Evolutionary conservation across 306 rosid genomes (phyloP).

Genomic region (Trichosanthes truncata): DNA sequence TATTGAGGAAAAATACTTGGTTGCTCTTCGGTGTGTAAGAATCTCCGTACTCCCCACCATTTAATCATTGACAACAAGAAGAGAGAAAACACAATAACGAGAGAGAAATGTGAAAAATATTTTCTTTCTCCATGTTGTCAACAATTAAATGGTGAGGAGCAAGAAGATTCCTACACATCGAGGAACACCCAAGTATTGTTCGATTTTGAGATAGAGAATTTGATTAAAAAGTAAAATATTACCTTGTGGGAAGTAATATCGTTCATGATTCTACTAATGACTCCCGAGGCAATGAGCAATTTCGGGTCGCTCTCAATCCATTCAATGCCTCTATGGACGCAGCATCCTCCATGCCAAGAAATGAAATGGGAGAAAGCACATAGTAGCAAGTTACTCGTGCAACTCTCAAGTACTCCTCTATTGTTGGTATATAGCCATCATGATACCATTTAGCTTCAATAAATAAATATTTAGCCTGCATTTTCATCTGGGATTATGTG

Average conservation of each 20-base stretch:
- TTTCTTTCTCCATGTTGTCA: no score
- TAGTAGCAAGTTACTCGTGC: not conserved
- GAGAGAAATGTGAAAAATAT: no score
- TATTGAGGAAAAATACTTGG: no score
- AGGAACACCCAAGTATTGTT: no score
- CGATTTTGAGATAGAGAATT: no score
- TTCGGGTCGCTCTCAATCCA: not conserved
- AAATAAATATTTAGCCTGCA: slow-evolving; percentile 1
- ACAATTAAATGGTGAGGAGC: no score
- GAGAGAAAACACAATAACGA: no score
- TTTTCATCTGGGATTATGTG: slow-evolving; percentile 1
- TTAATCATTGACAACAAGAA: no score
- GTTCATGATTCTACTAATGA: not conserved
- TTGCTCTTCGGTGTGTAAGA: no score
- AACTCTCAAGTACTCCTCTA: not conserved
- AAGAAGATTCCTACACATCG: no score
- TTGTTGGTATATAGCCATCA: not conserved
- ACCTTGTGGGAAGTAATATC: not conserved
- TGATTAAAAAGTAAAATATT: no score
- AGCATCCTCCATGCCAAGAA: not conserved
- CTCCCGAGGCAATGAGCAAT: not conserved
- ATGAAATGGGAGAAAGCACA: not conserved
- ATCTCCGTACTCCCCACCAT: no score
- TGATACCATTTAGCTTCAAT: not conserved
- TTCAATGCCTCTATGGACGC: not conserved